Conservation (phyloP, 331 rosid species). For the Quercus lobata region DNA sequence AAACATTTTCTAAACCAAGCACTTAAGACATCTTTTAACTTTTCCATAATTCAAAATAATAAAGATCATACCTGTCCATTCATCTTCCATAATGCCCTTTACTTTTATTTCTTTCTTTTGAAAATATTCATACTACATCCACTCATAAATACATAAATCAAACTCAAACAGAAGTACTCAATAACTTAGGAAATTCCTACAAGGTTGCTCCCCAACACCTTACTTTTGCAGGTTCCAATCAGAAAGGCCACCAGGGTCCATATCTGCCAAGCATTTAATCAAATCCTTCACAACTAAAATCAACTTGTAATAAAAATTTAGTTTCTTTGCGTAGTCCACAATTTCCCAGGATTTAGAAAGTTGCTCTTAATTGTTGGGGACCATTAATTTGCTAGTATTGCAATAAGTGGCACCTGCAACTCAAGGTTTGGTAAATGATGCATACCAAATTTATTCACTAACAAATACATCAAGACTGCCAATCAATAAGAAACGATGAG, state of each 20-base stretch:
- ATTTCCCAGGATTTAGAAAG: not conserved
- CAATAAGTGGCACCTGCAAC: not conserved
- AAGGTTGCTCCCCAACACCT: not conserved
- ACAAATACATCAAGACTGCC: constrained; percentile 14
- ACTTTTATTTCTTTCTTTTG: not conserved
- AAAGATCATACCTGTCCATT: not conserved
- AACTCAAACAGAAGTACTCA: not conserved
- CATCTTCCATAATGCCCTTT: not conserved
- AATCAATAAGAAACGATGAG: not conserved
- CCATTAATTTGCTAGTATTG: not conserved
- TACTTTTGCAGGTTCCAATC: not conserved
- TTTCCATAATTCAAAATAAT: not conserved
- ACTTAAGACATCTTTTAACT: too few relatives aligned
- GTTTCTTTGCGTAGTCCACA: not conserved
- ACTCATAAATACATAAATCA: not conserved
- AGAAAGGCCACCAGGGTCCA: too few relatives aligned
- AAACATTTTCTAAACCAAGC: too few relatives aligned
- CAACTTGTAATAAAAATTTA: not conserved
- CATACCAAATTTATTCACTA: constrained; percentile 27
- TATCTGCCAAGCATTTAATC: not conserved
- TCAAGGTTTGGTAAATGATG: not conserved
- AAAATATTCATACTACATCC: not conserved
- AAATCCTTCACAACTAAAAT: not conserved
- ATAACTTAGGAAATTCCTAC: not conserved
- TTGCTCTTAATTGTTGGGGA: not conserved